Base-by-base conservation (phyloP, 805 yeast species). In the Wickerhamiella hasegawae region DNA sequence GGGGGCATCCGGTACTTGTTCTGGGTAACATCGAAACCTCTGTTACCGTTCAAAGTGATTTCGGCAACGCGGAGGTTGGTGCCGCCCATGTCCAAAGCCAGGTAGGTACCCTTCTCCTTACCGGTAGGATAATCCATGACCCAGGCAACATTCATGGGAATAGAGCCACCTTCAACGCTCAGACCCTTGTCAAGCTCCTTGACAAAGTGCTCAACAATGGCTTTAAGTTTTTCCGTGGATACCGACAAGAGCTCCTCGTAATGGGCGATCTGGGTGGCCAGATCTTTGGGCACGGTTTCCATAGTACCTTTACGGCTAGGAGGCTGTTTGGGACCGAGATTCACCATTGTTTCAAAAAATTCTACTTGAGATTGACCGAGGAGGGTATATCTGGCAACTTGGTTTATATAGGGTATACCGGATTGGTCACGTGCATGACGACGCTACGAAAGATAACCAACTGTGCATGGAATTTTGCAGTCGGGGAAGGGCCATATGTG, bases 121-220 rank as follows among this genome's bases (percentile, higher is more conserved):
- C 98, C 98, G 34, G 87, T 76, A 45, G 97, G 96, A 65, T 66
- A 78, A 52, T 79, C 92, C 68, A 84, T 65, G 37, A 87, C 96
- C 96, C 96, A 87, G 42, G 92, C 81, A 32, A 94, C 94, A 54
- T 78, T 84, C 97, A 87, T 87, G 42, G 98, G 97, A 52, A 83
- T 82, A 57, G 76, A 77, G 40, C 90, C 92, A 35, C 90, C 87
- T 39, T 66, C 58, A 26, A 34, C 38, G 41, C 39, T 27, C 46
- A 79, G 67, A 41, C 96, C 96, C 57, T 79, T 79, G 44, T 74
- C 72, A 49, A 87, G 71, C 60, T 87, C 97, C 18, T 55, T 40
- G 36, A 77, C 69, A 58, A 87, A 87, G 53, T 77, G 93, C 32
- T 69, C 67, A 34, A 82, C 73, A 58, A 87, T 73, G 40, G 64